phyloP scores from a whole-genome alignment of 108 stramenopile species.

The Nitzschia sp. region DNA sequence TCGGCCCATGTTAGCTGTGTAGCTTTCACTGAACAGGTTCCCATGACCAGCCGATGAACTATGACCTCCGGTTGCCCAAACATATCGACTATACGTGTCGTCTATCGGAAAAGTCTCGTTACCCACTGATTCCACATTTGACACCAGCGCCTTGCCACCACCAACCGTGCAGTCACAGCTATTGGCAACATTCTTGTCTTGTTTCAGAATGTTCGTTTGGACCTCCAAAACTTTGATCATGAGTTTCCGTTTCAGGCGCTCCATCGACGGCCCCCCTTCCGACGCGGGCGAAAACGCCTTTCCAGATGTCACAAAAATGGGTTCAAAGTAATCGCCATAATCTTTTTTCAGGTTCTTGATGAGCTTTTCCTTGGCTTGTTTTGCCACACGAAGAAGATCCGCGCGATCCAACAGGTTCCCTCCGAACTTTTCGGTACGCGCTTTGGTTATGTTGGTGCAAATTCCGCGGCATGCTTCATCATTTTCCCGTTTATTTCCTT shows the following conservation, averaged over 20 bases:
- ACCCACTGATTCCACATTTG: not conserved
- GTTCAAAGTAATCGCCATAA: slow-evolving; percentile 42
- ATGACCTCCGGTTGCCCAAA: slow-evolving; percentile 79
- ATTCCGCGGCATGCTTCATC: not conserved
- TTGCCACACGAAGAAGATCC: slow-evolving; percentile 5
- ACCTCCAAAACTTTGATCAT: slow-evolving; percentile 41
- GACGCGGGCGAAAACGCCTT: slow-evolving; percentile 3
- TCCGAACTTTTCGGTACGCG: not conserved
- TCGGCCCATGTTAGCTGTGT: slow-evolving; percentile 63
- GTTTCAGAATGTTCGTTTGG: slow-evolving; percentile 8
- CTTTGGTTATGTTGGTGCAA: not conserved
- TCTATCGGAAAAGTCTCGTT: not conserved
- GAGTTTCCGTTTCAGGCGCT: slow-evolving; percentile 33
- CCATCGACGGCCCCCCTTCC: slow-evolving; percentile 16
- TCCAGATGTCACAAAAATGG: slow-evolving; percentile 22
- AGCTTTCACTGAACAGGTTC: slow-evolving; percentile 65
- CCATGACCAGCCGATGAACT: slow-evolving; percentile 85
- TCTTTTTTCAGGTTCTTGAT: slow-evolving; percentile 18
- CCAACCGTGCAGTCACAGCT: slow-evolving; percentile 1
- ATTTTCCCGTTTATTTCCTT: not conserved
- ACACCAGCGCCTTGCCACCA: not conserved
- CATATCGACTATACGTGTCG: slow-evolving; percentile 19
- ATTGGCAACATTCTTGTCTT: not conserved
- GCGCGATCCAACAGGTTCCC: slow-evolving; percentile 22
- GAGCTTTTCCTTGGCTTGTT: slow-evolving; percentile 17